Base-by-base conservation (phyloP, 129 eudicot genomes). In the Chrysanthemum makinoi region DNA sequence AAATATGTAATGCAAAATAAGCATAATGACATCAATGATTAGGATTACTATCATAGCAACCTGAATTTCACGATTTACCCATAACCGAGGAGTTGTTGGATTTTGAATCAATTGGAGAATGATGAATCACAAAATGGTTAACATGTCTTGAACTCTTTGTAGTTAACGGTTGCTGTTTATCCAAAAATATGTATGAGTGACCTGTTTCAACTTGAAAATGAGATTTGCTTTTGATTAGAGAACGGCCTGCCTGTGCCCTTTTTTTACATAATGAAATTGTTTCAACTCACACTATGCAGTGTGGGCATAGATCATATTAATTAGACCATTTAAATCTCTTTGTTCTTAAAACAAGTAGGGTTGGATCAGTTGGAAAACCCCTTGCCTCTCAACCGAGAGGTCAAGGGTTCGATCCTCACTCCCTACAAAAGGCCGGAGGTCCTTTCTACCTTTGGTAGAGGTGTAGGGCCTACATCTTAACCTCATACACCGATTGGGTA, bases 21-120 rank as follows among this genome's bases (percentile, higher is more conserved):
- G 57, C 75, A 72, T 62, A 61, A 48, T 58, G 22, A 72, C 62
- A 57, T 19, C 19, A 56, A 20, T 20, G 19, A 19, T 6, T 17
- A 33, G 74, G 65, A 17, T 46, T 50, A 28, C 22, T 68, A 14
- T 52, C 26, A 44, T 68, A 28, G 61, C 61, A 24, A 51, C 61
- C 0, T 52, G 62, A 24, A 51, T 52, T 9, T 51, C 50, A 68
- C 28, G 26, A 15, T 68, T 12, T 24, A n/a, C 8, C 2, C 9
- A 11, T 15, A 18, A 70, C 35, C 10, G 75, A 16, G 19, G 75
- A 16, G 19, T 35, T 12, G 65, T 6, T 39, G 30, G 33, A 33
- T 5, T 70, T 70, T 15, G 39, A 15, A 10, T 33, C 33, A 35
- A 18, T 9, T 18, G 35, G 75, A 30, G 51, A 51, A 49, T 51